Percentiles rank a stretch among this genome's conserved stretches.
phyloP scores from a whole-genome alignment of 805 yeast genomes.

The Naumovozyma baii region DNA sequence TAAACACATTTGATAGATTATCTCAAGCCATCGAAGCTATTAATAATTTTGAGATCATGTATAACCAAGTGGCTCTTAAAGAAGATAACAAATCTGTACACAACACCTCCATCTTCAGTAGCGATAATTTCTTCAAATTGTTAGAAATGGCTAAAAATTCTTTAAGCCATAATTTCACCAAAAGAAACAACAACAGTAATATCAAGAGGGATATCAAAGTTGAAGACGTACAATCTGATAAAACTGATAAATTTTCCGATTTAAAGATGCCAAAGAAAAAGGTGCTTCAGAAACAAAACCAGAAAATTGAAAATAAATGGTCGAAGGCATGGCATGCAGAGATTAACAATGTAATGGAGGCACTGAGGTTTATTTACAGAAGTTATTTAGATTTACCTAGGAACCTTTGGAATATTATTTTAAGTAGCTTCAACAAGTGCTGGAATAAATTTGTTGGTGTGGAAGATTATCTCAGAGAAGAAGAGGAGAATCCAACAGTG shows the following conservation, averaged over 20 bases:
- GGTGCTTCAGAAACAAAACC: neutral
- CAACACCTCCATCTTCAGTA: slow-evolving; percentile 20
- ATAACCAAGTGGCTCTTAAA: slow-evolving; percentile 28
- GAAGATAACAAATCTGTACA: slow-evolving; percentile 11
- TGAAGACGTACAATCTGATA: neutral
- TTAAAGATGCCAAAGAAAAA: slow-evolving; percentile 20
- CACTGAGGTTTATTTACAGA: slow-evolving; percentile 50
- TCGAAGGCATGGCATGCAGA: slow-evolving; percentile 43
- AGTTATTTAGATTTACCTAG: slow-evolving; percentile 68
- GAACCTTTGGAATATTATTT: slow-evolving; percentile 40
- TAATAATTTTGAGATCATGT: slow-evolving; percentile 55
- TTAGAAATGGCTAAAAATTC: slow-evolving; percentile 22
- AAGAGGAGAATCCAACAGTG: slow-evolving; percentile 12
- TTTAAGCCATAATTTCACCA: slow-evolving; percentile 4
- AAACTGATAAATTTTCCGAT: slow-evolving; percentile 16
- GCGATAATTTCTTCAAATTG: slow-evolving; percentile 27
- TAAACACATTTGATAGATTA: slow-evolving; percentile 87
- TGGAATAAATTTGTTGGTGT: slow-evolving; percentile 77
- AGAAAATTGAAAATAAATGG: slow-evolving; percentile 12
- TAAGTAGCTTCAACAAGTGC: slow-evolving; percentile 42
- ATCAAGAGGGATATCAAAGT: neutral
- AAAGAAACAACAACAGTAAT: neutral
- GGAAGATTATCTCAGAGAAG: slow-evolving; percentile 24
- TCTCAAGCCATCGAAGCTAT: slow-evolving; percentile 76
- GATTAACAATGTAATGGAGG: slow-evolving; percentile 43